Conservation (phyloP, 1,284 basidiomycete genomes). For the Mrakiaceae sp. region DNA sequence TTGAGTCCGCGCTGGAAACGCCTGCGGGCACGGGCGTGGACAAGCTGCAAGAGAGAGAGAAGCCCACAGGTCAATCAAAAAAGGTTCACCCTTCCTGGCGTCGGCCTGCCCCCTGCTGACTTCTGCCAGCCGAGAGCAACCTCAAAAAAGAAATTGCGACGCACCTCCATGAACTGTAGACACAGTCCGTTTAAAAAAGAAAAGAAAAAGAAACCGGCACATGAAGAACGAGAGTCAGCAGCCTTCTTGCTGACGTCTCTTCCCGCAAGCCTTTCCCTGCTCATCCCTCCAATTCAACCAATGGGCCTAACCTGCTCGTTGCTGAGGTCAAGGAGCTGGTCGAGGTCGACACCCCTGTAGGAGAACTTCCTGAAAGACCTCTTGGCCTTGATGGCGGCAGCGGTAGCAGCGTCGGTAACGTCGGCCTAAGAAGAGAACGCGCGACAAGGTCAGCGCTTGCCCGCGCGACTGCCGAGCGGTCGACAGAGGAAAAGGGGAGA, state of each 20-base stretch:
- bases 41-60: slow-evolving; percentile 49
- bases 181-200: too few relatives aligned
- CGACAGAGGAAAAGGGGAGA: neutral
- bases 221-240: neutral
- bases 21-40: slow-evolving; percentile 95
- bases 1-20: slow-evolving; percentile 99
- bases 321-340: slow-evolving; percentile 89
- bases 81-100: too few relatives aligned
- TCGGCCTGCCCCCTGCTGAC: too few relatives aligned
- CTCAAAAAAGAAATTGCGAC: neutral
- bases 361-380: slow-evolving; percentile 98
- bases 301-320: slow-evolving; percentile 69
- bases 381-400: slow-evolving; percentile 93
- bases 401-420: slow-evolving; percentile 74
- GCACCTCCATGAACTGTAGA: slow-evolving; percentile 16
- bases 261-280: neutral
- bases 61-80: neutral
- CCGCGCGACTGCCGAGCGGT: too few relatives aligned
- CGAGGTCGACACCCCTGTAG: slow-evolving; percentile 94
- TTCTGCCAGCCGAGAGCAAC: too few relatives aligned
- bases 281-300: neutral
- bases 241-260: neutral
- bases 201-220: neutral
- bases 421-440: slow-evolving; percentile 23
- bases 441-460: too few relatives aligned